These are phyloP conservation scores for Cryptosporidium ryanae DNA, from an alignment of 169 alveolate genomes.

Conservation along the genomic window DNA sequence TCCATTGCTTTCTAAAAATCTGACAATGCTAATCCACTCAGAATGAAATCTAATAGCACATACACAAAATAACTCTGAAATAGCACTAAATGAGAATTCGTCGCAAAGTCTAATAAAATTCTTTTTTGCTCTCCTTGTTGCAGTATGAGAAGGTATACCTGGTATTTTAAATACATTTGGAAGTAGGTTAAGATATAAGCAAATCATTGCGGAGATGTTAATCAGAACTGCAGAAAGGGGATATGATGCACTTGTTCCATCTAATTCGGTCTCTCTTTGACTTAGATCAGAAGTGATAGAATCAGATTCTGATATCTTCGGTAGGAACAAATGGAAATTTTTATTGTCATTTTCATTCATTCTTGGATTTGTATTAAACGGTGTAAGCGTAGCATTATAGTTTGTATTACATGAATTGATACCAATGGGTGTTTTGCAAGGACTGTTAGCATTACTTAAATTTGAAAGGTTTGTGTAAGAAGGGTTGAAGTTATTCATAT, in stretches of 20 bases:
- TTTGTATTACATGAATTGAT: background rate
- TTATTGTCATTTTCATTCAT: background rate
- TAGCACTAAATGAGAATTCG: constrained; percentile 40
- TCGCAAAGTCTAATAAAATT: constrained; percentile 29
- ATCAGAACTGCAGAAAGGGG: constrained; percentile 58
- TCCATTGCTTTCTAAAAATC: constrained; percentile 24
- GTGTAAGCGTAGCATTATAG: constrained; percentile 2
- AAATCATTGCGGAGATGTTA: constrained; percentile 52
- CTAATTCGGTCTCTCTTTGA: constrained; percentile 4
- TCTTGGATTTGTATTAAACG: constrained; percentile 8
- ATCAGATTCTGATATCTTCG: constrained; percentile 32
- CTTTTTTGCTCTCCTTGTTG: constrained; percentile 36
- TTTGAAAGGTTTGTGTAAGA: background rate
- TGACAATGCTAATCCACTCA: constrained; percentile 60
- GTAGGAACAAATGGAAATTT: constrained; percentile 22
- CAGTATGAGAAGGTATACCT: constrained; percentile 27
- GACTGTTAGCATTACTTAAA: background rate
- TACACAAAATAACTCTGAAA: constrained; percentile 63
- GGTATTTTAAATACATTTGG: constrained; percentile 64
- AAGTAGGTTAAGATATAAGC: constrained; percentile 43
- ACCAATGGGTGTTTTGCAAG: constrained; percentile 17
- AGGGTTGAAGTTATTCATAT: background rate
- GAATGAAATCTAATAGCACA: constrained; percentile 71
- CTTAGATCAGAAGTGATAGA: constrained; percentile 18
- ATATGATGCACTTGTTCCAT: constrained; percentile 26